Percentiles rank a stretch among this genome's conserved stretches.
These are phyloP conservation scores for Nitzschia inconspicua DNA, from an alignment of 108 stramenopile genomes.

Conservation along the genomic window DNA sequence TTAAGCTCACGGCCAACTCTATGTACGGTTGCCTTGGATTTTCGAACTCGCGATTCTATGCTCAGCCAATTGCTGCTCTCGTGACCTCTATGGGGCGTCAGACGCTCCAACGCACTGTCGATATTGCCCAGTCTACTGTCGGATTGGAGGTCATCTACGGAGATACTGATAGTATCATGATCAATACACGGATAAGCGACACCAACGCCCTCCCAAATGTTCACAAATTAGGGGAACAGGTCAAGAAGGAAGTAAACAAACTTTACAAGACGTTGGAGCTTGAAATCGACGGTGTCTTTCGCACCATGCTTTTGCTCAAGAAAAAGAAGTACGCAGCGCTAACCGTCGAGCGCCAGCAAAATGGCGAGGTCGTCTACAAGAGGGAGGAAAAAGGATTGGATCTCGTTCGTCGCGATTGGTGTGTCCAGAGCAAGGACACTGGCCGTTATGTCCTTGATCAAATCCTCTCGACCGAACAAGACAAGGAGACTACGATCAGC, in stretches of 20 bases:
- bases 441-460: conserved; percentile 93
- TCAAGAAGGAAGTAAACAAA: conserved; percentile 96
- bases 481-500: conserved; percentile 82
- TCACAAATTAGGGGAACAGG: conserved; percentile 78
- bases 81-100: conserved; percentile 98
- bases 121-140: conserved; percentile 88
- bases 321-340: conserved; percentile 99
- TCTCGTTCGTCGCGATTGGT: conserved; percentile 99
- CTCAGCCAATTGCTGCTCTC: conserved; percentile 97
- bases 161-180: conserved; percentile 99
- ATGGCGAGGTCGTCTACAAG: conserved; percentile 56
- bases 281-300: conserved; percentile 97
- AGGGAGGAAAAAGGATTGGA: conserved; percentile 97
- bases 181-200: conserved; percentile 94
- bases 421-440: conserved; percentile 93
- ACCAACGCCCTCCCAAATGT: conserved; percentile 59
- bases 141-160: conserved; percentile 99
- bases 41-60: conserved; percentile 93
- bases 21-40: conserved; percentile 99
- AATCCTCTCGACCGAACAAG: conserved; percentile 85
- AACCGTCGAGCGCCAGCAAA: conserved; percentile 65
- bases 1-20: conserved; percentile 99
- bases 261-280: conserved; percentile 97
- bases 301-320: conserved; percentile 95
- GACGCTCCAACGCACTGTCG: conserved; percentile 95